Evolutionary conservation across 257 asterid genomes (phyloP).

Genomic region (Solanum boliviense): DNA sequence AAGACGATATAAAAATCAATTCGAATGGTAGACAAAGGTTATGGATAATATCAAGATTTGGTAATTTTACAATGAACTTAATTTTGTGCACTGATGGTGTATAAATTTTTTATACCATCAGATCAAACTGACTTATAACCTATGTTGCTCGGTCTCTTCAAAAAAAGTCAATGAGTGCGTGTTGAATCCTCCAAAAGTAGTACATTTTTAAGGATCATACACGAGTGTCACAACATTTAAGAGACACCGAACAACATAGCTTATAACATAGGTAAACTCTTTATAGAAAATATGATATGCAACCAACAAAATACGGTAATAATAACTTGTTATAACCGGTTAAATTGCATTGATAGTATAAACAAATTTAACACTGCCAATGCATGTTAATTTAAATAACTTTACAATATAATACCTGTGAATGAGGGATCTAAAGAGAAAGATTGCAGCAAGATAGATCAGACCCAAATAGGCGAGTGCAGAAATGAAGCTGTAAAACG

Average conservation of each 20-base stretch:
- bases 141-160: background rate
- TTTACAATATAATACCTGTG: conserved; percentile 36
- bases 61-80: background rate
- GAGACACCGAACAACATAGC: background rate
- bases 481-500: conserved; percentile 57
- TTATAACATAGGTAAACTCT: background rate
- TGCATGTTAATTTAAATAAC: background rate
- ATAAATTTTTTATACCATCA: background rate
- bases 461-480: conserved; percentile 71
- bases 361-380: background rate
- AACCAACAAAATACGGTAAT: background rate
- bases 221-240: background rate
- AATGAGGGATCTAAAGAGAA: conserved; percentile 66
- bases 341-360: background rate
- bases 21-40: background rate
- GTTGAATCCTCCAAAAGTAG: background rate
- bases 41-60: background rate
- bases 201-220: background rate
- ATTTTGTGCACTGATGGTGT: background rate
- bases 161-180: background rate
- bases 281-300: background rate
- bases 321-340: background rate
- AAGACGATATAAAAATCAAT: background rate
- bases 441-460: conserved; percentile 72
- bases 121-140: too few relatives aligned